A percentile compares a stretch with the other conserved stretches of the same genome.
Conservation (phyloP, 345 rosid species). For the Carallia pectinifolia region DNA sequence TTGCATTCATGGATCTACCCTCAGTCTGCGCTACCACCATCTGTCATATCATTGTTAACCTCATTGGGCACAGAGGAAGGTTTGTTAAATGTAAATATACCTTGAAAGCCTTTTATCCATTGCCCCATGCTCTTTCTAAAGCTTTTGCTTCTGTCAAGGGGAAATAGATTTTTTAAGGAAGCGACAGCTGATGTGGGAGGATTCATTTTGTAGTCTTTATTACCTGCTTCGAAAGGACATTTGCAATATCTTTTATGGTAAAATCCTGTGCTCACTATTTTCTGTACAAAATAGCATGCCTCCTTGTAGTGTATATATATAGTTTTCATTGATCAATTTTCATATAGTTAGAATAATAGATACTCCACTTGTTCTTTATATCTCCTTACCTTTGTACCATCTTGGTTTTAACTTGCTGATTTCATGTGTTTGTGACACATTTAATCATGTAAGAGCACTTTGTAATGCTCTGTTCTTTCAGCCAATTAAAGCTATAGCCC, state of each 20-base stretch:
- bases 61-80: slow-evolving; percentile 65
- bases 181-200: slow-evolving; percentile 76
- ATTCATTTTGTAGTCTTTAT: slow-evolving; percentile 84
- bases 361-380: neutral
- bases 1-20: slow-evolving; percentile 94
- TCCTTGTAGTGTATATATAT: neutral
- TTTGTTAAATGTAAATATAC: slow-evolving; percentile 31
- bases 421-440: neutral
- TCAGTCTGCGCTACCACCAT: slow-evolving; percentile 75
- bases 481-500: neutral
- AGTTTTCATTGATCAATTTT: neutral
- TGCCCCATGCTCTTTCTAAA: slow-evolving; percentile 13
- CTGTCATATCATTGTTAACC: slow-evolving; percentile 57
- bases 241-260: slow-evolving; percentile 85
- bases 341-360: neutral
- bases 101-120: neutral
- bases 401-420: neutral
- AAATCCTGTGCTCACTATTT: slow-evolving; percentile 1
- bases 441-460: neutral
- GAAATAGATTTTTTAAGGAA: slow-evolving; percentile 66
- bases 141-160: slow-evolving; percentile 35
- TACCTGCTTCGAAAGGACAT: slow-evolving; percentile 70
- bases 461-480: neutral
- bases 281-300: neutral
- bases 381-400: neutral